Conservation (phyloP, 148 eudicot genomes). For the Chenopodium berlandieri region DNA sequence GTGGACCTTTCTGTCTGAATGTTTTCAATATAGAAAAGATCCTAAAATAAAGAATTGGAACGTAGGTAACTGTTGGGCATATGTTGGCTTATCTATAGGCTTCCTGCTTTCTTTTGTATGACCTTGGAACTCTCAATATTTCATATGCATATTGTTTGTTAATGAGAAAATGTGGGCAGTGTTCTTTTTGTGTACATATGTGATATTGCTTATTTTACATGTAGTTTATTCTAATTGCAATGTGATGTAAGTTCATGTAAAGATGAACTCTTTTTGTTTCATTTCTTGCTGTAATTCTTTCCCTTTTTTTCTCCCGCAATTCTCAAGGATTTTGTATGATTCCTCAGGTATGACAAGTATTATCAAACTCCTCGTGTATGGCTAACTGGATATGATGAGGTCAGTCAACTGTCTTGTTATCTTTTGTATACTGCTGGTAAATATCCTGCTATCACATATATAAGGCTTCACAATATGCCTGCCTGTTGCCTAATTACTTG, state of each 20-base stretch:
- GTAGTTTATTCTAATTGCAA: background rate
- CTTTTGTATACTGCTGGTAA: background rate
- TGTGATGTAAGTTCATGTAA: background rate
- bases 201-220: background rate
- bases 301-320: background rate
- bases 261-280: background rate
- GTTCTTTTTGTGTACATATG: background rate
- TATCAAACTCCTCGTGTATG: conserved; percentile 99
- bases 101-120: background rate
- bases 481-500: background rate
- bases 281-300: conserved; percentile 6
- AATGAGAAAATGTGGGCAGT: background rate
- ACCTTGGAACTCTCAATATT: background rate
- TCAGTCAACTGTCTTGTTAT: conserved; percentile 30
- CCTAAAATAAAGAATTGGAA: conserved; percentile 1
- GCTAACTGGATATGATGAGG: conserved; percentile 99
- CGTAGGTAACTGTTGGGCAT: background rate
- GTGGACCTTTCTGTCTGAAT: background rate
- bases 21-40: background rate
- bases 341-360: conserved; percentile 87
- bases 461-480: background rate
- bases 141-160: background rate
- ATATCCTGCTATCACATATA: background rate
- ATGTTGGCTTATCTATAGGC: background rate
- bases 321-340: background rate